phyloP scores from a whole-genome alignment of 2,329 filamentous ascomycete species.

The Colletotrichum lentis region DNA sequence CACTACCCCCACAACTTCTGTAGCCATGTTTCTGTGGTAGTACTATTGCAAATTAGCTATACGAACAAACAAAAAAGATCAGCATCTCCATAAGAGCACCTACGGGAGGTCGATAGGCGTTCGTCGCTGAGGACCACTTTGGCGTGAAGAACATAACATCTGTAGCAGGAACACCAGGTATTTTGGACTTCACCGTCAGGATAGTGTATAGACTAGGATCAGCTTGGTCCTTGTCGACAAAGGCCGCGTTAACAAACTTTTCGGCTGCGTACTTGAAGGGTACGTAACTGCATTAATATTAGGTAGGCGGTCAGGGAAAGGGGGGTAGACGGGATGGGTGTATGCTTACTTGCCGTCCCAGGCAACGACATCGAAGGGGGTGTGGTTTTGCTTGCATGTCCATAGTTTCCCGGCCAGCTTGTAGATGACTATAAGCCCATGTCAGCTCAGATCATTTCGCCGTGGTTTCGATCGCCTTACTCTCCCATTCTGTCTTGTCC shows the following conservation, averaged over 20 bases:
- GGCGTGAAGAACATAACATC: constrained; percentile 72
- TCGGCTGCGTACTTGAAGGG: constrained; percentile 61
- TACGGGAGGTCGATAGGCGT: constrained; percentile 63
- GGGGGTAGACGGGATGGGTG: constrained; percentile 49
- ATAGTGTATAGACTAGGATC: constrained; percentile 70
- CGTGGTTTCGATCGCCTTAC: constrained; percentile 23
- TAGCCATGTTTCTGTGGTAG: constrained; percentile 65
- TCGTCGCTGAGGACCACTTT: constrained; percentile 66
- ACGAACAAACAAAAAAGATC: not conserved
- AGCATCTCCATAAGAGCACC: not conserved
- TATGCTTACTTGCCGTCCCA: constrained; percentile 70
- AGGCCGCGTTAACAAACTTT: constrained; percentile 65
- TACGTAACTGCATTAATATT: constrained; percentile 34
- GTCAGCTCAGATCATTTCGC: constrained; percentile 15
- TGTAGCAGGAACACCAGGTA: constrained; percentile 61
- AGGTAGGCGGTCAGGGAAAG: not conserved
- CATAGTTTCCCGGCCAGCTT: constrained; percentile 69
- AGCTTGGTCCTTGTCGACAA: constrained; percentile 67
- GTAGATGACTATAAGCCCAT: constrained; percentile 54
- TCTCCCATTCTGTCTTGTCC: constrained; percentile 40
- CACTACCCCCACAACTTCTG: constrained; percentile 59
- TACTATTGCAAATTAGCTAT: constrained; percentile 47
- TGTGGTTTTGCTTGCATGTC: constrained; percentile 66
- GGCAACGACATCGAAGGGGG: constrained; percentile 71
- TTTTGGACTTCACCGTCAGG: constrained; percentile 63